Conservation (phyloP, 345 rosid genomes). For the Citrus australasica region DNA sequence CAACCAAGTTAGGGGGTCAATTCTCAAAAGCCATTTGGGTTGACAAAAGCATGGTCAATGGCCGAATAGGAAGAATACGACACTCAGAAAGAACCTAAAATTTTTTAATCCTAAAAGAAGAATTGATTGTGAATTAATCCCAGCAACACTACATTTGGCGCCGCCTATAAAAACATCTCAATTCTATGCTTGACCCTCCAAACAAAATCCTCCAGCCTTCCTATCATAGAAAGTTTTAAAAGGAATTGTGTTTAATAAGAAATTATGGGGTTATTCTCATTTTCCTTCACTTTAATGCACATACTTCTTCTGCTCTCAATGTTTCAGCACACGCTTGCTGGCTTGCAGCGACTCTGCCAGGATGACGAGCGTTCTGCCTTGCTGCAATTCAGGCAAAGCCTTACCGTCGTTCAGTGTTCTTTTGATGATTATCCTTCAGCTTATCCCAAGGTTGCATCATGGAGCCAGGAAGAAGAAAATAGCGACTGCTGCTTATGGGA, state of each 20-base stretch:
- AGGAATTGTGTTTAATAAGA: background rate
- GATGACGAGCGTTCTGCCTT: conserved; percentile 15
- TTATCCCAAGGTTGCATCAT: background rate
- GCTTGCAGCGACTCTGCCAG: conserved; percentile 2
- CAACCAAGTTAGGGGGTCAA: too few relatives aligned
- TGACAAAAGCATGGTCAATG: too few relatives aligned
- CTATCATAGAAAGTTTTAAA: too few relatives aligned
- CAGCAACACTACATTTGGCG: background rate
- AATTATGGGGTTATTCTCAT: background rate
- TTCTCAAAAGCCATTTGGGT: too few relatives aligned
- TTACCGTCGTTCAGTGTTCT: background rate
- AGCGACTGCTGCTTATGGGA: conserved; percentile 26
- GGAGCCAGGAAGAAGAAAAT: background rate
- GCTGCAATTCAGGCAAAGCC: conserved; percentile 22
- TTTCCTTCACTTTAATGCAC: background rate
- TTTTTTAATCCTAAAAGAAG: too few relatives aligned
- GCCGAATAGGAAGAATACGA: too few relatives aligned
- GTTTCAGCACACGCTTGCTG: background rate
- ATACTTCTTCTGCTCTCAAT: background rate
- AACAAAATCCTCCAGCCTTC: too few relatives aligned
- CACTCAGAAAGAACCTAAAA: too few relatives aligned
- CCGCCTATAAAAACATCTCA: background rate
- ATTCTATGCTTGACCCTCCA: background rate
- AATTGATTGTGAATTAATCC: too few relatives aligned
- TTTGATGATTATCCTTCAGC: background rate